A percentile compares a stretch with the other conserved stretches of the same genome.
phyloP scores from a whole-genome alignment of 2,329 filamentous ascomycete species.

The Mollisia scopiformis region DNA sequence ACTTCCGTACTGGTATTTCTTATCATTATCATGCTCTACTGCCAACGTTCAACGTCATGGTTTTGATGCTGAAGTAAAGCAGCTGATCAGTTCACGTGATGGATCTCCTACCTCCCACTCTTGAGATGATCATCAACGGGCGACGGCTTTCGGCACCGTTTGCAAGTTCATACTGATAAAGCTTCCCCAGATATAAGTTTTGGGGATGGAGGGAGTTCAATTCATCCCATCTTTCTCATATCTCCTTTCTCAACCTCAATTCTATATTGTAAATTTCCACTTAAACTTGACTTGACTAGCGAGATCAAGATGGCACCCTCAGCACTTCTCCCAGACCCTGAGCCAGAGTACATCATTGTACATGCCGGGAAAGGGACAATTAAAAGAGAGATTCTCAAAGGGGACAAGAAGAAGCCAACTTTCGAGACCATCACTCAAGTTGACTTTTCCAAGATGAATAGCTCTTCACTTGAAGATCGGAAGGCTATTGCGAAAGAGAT shows the following conservation, averaged over 20 bases:
- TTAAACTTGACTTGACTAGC: background rate
- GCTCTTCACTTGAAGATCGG: background rate
- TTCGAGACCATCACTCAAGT: conserved; percentile 16
- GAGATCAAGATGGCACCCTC: conserved; percentile 3
- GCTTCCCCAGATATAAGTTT: background rate
- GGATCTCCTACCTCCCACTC: background rate
- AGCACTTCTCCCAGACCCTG: conserved; percentile 6
- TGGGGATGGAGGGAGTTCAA: background rate
- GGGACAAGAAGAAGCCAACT: conserved; percentile 9
- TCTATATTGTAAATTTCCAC: background rate
- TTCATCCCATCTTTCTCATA: background rate
- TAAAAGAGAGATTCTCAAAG: conserved; percentile 7
- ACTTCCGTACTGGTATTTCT: too few relatives aligned
- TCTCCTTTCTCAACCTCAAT: background rate
- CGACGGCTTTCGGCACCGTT: background rate
- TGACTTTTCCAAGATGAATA: conserved; percentile 6
- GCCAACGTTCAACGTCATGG: too few relatives aligned
- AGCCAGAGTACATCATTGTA: conserved; percentile 10
- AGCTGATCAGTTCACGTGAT: background rate
- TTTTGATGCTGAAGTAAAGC: too few relatives aligned
- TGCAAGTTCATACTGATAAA: background rate
- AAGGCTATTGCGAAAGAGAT: conserved; percentile 10
- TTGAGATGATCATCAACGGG: background rate
- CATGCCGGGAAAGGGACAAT: conserved; percentile 13
- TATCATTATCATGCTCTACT: too few relatives aligned